Conservation (phyloP, 768 basidiomycete species). For the Dacryopinax primogenitus region DNA sequence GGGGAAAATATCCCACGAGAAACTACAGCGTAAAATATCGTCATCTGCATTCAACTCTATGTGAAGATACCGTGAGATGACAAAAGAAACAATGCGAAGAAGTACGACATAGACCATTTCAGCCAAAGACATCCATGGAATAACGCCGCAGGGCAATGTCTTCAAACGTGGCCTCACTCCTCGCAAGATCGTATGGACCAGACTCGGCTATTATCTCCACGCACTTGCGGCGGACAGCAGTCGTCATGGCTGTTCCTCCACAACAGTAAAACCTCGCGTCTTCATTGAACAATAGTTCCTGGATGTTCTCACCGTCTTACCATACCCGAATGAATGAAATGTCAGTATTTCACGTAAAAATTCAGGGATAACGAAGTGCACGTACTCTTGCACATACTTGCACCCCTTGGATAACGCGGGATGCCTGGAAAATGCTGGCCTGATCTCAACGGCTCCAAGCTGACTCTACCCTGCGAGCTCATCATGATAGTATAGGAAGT, state of each 20-base stretch:
- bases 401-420: constrained; percentile 26
- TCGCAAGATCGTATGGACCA: constrained; percentile 21
- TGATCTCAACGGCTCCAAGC: constrained; percentile 34
- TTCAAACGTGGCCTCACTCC: constrained; percentile 27
- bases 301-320: constrained; percentile 32
- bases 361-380: constrained; percentile 5
- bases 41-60: too few relatives aligned
- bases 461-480: constrained; percentile 35
- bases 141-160: constrained; percentile 31
- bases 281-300: too few relatives aligned
- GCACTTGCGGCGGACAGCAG: constrained; percentile 30
- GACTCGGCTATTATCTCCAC: constrained; percentile 33
- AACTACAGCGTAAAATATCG: too few relatives aligned
- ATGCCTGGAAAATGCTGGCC: constrained; percentile 33
- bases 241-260: too few relatives aligned
- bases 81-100: too few relatives aligned
- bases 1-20: too few relatives aligned
- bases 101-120: too few relatives aligned
- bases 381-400: constrained; percentile 34
- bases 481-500: constrained; percentile 33
- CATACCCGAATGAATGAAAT: constrained; percentile 30
- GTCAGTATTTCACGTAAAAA: not conserved
- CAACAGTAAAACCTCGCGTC: too few relatives aligned
- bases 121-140: constrained; percentile 38
- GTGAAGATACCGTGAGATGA: too few relatives aligned